Evolutionary conservation across 768 basidiomycete genomes (phyloP).

Genomic region (Pilatotrama ljubarskyi): DNA sequence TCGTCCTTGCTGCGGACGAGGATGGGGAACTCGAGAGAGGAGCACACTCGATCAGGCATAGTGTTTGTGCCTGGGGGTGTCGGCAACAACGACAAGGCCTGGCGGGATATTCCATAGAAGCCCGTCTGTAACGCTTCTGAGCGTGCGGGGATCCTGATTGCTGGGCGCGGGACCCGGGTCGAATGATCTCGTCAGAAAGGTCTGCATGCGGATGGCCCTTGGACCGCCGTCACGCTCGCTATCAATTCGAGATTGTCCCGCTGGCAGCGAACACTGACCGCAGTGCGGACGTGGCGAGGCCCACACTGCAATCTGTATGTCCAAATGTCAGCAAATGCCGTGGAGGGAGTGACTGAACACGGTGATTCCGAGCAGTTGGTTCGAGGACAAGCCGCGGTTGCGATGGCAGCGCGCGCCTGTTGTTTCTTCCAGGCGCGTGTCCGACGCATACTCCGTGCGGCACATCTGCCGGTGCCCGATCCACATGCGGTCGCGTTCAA

Average conservation of each 20-base stretch:
- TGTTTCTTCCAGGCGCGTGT: neutral
- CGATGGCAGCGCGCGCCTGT: conserved; percentile 10
- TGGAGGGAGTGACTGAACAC: neutral
- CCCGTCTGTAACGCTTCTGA: neutral
- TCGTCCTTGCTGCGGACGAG: conserved; percentile 2
- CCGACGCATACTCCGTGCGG: conserved; percentile 7
- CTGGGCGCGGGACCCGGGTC: neutral
- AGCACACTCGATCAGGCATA: conserved; percentile 13
- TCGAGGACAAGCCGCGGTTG: conserved; percentile 7
- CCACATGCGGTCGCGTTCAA: neutral
- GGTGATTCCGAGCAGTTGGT: neutral
- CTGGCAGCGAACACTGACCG: conserved; percentile 7
- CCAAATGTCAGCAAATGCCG: neutral
- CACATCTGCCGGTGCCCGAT: conserved; percentile 1
- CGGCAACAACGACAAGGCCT: conserved; percentile 5
- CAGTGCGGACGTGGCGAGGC: neutral
- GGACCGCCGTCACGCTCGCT: neutral
- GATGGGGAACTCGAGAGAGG: conserved; percentile 4
- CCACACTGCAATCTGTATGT: neutral
- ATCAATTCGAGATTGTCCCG: neutral
- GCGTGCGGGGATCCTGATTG: neutral
- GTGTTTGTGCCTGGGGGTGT: conserved; percentile 11
- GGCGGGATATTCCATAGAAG: conserved; percentile 17
- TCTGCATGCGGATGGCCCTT: neutral
- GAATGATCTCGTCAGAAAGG: conserved; percentile 14